Evolutionary conservation across 1,284 basidiomycete genomes (phyloP), one percentile per base, ranked within the genome.

Genomic region (Malassezia vespertilionis): DNA sequence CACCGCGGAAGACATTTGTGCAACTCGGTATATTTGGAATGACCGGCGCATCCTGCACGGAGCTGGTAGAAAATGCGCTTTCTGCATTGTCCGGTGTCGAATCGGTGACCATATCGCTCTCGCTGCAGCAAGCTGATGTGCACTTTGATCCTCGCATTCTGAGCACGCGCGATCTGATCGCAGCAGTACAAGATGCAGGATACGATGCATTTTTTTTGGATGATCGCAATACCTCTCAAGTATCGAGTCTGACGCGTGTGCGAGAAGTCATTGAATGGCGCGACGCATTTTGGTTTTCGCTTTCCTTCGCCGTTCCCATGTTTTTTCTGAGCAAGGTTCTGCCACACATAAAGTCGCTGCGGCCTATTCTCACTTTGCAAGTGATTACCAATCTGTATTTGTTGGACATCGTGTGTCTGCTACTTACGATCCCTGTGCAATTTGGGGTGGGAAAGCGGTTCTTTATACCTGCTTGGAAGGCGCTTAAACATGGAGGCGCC

Each of bases 231-330:
- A 80, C 80, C 1, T 88, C 90, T 2, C 93, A 97, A 72, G 75
- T 91, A 3, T 81, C 82, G 35, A 93, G 88, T 0, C 80, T 99
- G 41, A 83, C 83, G 5, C 83, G 89, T 28, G 83, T 86, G 40
- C 89, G 86, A 71, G 93, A 97, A 72, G 83, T 93, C 23, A 77
- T 82, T 42, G 81, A 86, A 63, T 99, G 93, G 93, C 77, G 81
- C 23, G 72, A 72, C n/a, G 82, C 87, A 15, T 84, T 96, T 74
- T 70, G 81, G 40, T 80, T 80, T 74, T 81, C 83, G 57, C 66
- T 84, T 30, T 69, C 75, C 11, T 95, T 99, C 67, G 87, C 87
- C 34, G 58, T 93, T 0, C 93, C 93, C 18, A 88, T 93, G 45
- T 95, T 96, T 72, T 78, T 95, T 68, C 74, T 97, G 52, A 79